A percentile compares a stretch with the other conserved stretches of the same genome.
These are phyloP conservation scores for Diaporthe helianthi DNA, from an alignment of 2,329 filamentous ascomycete species.

Conservation along the genomic window DNA sequence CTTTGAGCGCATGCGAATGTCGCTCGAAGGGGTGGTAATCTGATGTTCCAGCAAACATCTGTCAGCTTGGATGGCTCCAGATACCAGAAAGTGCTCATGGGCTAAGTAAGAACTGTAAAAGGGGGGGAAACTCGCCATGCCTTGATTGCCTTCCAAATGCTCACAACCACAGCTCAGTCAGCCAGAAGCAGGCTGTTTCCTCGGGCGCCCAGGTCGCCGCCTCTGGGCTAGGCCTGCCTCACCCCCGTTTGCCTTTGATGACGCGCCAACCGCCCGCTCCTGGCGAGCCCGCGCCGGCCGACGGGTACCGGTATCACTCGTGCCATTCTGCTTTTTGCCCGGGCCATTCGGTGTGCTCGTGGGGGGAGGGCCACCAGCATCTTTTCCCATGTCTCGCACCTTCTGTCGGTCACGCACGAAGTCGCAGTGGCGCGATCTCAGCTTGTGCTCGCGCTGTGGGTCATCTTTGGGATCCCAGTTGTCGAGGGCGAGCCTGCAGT, in stretches of 20 bases:
- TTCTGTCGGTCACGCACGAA: neutral
- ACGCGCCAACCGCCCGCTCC: neutral
- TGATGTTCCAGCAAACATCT: too few species aligned
- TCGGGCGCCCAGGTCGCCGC: neutral
- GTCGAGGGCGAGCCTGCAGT: neutral
- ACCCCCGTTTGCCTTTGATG: neutral
- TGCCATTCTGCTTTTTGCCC: neutral
- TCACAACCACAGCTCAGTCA: neutral
- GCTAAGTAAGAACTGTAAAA: neutral
- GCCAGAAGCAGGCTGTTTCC: neutral
- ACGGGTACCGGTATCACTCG: neutral
- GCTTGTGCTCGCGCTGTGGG: neutral
- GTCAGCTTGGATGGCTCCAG: neutral
- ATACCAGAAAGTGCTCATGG: neutral
- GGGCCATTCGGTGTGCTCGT: too few species aligned
- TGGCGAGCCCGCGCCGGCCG: neutral
- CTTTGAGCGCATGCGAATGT: neutral
- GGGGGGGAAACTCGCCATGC: neutral
- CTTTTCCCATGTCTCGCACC: neutral
- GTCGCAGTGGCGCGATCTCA: neutral
- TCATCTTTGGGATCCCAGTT: slow-evolving; percentile 5
- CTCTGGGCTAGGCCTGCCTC: neutral
- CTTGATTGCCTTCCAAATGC: neutral
- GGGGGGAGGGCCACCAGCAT: too few species aligned
- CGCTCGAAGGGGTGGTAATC: too few species aligned